Conservation (phyloP, 2,329 filamentous ascomycete genomes). For the Fusarium sp. region DNA sequence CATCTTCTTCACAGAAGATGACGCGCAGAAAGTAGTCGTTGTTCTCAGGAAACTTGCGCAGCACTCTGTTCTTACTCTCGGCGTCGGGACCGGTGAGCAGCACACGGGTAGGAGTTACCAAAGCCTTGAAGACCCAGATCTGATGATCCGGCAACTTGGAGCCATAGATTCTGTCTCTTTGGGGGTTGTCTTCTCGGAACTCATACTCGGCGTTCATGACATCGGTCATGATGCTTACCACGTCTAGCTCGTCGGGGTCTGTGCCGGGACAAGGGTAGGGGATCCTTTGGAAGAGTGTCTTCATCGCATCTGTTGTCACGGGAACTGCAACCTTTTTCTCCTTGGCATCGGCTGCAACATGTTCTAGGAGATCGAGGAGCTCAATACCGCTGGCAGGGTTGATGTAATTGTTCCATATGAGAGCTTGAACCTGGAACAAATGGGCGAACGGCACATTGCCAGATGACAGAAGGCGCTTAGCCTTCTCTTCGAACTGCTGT, state of each 20-base stretch:
- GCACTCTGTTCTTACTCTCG: slow-evolving; percentile 78
- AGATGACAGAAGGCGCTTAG: slow-evolving; percentile 46
- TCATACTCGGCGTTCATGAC: slow-evolving; percentile 60
- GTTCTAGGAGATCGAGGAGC: slow-evolving; percentile 63
- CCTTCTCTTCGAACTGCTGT: slow-evolving; percentile 43
- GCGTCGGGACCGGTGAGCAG: slow-evolving; percentile 73
- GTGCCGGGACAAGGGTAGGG: slow-evolving; percentile 68
- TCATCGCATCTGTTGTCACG: slow-evolving; percentile 69
- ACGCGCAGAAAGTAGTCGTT: slow-evolving; percentile 79
- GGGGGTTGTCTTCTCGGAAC: slow-evolving; percentile 48
- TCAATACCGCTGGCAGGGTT: slow-evolving; percentile 66
- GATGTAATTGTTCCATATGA: slow-evolving; percentile 76
- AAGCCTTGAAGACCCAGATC: slow-evolving; percentile 67
- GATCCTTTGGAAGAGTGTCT: slow-evolving; percentile 66
- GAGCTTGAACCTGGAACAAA: slow-evolving; percentile 73
- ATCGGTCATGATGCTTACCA: slow-evolving; percentile 58
- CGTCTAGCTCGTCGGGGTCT: slow-evolving; percentile 60
- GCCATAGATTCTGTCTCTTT: slow-evolving; percentile 50
- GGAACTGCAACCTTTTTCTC: slow-evolving; percentile 51
- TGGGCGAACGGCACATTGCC: slow-evolving; percentile 62
- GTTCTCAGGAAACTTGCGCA: slow-evolving; percentile 74
- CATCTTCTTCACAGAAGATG: slow-evolving; percentile 81
- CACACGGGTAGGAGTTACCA: slow-evolving; percentile 73
- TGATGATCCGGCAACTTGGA: slow-evolving; percentile 57
- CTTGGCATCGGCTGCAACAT: slow-evolving; percentile 48